Base-by-base conservation (phyloP, 495 filamentous ascomycete species). In the Aspergillus sclerotiicarbonarius region DNA sequence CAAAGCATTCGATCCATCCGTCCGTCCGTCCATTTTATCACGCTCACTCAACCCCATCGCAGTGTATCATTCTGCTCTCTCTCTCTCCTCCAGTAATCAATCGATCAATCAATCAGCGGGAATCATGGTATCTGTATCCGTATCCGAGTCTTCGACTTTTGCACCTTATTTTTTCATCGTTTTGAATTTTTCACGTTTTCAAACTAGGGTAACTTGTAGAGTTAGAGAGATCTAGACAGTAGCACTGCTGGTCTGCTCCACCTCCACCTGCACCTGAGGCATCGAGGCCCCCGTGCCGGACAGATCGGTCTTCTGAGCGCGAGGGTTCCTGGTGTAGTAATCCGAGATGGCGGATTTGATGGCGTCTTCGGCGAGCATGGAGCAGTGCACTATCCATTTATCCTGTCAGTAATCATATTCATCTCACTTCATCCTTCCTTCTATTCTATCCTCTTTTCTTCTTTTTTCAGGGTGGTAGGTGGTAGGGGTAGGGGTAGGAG, bases 331-430 rank as follows among this genome's bases (percentile, higher is more conserved):
- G 69, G 86, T 91, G 80, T 96, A 92, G 81, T 97, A 98, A 74
- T 98, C 93, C 53, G 86, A 88, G 72, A 98, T 97, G 57, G 95
- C 95, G n/a, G 91, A 93, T 77, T 97, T 97, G 84, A 99, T 97
- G 58, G 95, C 95, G 71, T 99, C 93, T 77, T 99, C 95, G 25
- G 95, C 95, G 57, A 99, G 86, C 90, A 99, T 96, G 57, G 92
- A 97, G 83, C 95, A 99, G 76, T 99, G 95, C 30, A 97, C 53
- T 56, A 19, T 41, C 32, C 20, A 25, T 47, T 43, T 53, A 60
- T 47, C 10, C 13, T n/a, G 25, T 25, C 5, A 25, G 25, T 25
- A 56, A 30, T 45, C 25, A 46, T 37, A n/a, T 13, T 19, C 44
- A 47, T 51, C 13, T 6, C 13, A n/a, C n/a, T n/a, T n/a, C n/a